Conservation (phyloP, 805 yeast genomes). For the Ascoidea rubescens region DNA sequence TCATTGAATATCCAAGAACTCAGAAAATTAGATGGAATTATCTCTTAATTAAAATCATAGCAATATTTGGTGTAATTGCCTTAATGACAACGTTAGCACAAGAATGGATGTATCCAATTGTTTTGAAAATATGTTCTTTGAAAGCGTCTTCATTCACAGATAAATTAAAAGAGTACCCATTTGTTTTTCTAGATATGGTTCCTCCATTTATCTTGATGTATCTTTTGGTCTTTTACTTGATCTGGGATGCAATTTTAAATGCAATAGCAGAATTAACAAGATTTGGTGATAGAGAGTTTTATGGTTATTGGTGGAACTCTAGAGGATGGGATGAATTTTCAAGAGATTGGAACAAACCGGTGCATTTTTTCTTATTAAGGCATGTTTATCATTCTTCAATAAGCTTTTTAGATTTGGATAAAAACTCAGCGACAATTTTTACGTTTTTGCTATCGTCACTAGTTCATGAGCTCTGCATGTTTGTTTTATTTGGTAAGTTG, state of each 20-base stretch:
- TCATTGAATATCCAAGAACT: slow-evolving; percentile 64
- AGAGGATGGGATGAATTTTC: slow-evolving; percentile 89
- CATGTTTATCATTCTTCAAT: slow-evolving; percentile 92
- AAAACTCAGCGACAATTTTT: slow-evolving; percentile 53
- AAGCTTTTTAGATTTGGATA: slow-evolving; percentile 55
- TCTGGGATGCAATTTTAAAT: slow-evolving; percentile 91
- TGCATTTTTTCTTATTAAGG: slow-evolving; percentile 74
- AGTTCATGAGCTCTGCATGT: slow-evolving; percentile 90
- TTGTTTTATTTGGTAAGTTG: slow-evolving; percentile 61
- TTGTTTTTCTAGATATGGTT: slow-evolving; percentile 54
- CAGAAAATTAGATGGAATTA: slow-evolving; percentile 52
- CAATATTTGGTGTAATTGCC: slow-evolving; percentile 76
- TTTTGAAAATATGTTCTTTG: slow-evolving; percentile 41
- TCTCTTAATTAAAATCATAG: slow-evolving; percentile 54
- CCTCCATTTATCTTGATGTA: slow-evolving; percentile 73
- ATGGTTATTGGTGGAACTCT: slow-evolving; percentile 97
- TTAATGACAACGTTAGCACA: slow-evolving; percentile 76
- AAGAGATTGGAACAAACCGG: slow-evolving; percentile 90
- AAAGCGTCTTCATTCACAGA: slow-evolving; percentile 33
- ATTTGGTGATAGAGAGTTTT: slow-evolving; percentile 86
- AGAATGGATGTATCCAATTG: slow-evolving; percentile 59
- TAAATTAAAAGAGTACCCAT: slow-evolving; percentile 34
- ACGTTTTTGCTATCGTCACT: slow-evolving; percentile 71
- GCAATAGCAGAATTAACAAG: slow-evolving; percentile 77
- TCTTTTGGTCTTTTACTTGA: slow-evolving; percentile 67